phyloP scores from a whole-genome alignment of 148 eudicot genomes.

The Rhododendron ovatum region DNA sequence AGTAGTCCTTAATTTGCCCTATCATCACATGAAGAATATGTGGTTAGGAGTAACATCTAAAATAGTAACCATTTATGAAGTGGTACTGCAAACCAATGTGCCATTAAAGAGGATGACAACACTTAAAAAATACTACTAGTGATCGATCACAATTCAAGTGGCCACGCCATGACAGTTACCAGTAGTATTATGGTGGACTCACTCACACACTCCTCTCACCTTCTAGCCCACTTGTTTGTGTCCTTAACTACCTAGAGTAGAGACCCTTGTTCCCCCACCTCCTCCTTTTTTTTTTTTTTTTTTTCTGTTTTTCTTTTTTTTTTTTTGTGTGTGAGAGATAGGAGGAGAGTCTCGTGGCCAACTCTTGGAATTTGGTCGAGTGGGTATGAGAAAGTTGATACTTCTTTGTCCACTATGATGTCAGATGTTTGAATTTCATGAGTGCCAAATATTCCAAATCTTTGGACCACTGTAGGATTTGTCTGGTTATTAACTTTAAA shows the following conservation, averaged over 20 bases:
- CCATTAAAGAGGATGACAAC: not conserved
- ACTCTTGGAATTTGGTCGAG: too few relatives aligned
- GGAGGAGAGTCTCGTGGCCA: not conserved
- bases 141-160: not conserved
- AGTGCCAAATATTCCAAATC: too few relatives aligned
- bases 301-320: too few relatives aligned
- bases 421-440: too few relatives aligned
- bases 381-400: too few relatives aligned
- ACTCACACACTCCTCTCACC: not conserved
- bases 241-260: not conserved
- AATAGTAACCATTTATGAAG: not conserved
- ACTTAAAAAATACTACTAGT: not conserved
- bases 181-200: not conserved
- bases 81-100: not conserved
- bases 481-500: too few relatives aligned
- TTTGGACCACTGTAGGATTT: too few relatives aligned
- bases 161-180: constrained; percentile 4
- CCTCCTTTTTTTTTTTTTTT: not conserved
- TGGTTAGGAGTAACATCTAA: not conserved
- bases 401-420: accelerated
- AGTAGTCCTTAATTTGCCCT: too few relatives aligned
- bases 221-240: constrained; percentile 10
- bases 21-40: not conserved
- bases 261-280: not conserved
- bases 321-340: not conserved